phyloP scores from a whole-genome alignment of 1,139 yeast species.

The Candida pseudoviswanathii region DNA sequence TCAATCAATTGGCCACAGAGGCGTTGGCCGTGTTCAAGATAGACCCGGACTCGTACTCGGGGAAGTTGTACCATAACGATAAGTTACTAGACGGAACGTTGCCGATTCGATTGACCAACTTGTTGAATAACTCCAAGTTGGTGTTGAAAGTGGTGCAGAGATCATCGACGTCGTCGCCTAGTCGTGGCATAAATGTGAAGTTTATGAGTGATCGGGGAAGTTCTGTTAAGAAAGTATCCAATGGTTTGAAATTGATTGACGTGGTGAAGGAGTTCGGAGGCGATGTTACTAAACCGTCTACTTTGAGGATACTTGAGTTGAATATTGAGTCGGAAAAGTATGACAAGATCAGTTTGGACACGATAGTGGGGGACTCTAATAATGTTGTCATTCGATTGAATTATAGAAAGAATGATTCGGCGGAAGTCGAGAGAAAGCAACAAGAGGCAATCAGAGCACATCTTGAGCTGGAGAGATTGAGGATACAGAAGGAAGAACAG shows the following conservation, averaged over 20 bases:
- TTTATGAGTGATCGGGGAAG: conserved; percentile 19
- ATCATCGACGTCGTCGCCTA: conserved; percentile 4
- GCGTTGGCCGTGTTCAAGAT: conserved; percentile 16
- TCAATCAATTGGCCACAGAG: conserved; percentile 30
- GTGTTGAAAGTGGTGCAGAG: conserved; percentile 21
- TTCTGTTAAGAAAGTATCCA: conserved; percentile 14
- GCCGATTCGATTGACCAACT: conserved; percentile 36
- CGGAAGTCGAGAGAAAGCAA: conserved; percentile 18
- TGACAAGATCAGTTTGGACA: conserved; percentile 14
- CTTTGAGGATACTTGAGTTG: conserved; percentile 15
- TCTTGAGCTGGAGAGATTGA: conserved; percentile 19
- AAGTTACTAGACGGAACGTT: conserved; percentile 35
- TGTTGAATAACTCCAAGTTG: conserved; percentile 36
- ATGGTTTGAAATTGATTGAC: conserved; percentile 14
- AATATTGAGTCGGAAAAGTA: conserved; percentile 15
- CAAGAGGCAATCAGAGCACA: conserved; percentile 24
- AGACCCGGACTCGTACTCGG: conserved; percentile 17
- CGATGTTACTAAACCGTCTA: conserved; percentile 6
- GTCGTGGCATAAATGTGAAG: conserved; percentile 27
- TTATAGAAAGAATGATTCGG: conserved; percentile 12
- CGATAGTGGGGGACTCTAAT: conserved; percentile 19
- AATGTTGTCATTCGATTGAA: conserved; percentile 26
- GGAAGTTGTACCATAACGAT: conserved; percentile 30
- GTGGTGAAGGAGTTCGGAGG: conserved; percentile 18
- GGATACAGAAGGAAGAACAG: conserved; percentile 9